Evolutionary conservation across 139 green algal species (phyloP).

Genomic region (Pleodorina starrii): DNA sequence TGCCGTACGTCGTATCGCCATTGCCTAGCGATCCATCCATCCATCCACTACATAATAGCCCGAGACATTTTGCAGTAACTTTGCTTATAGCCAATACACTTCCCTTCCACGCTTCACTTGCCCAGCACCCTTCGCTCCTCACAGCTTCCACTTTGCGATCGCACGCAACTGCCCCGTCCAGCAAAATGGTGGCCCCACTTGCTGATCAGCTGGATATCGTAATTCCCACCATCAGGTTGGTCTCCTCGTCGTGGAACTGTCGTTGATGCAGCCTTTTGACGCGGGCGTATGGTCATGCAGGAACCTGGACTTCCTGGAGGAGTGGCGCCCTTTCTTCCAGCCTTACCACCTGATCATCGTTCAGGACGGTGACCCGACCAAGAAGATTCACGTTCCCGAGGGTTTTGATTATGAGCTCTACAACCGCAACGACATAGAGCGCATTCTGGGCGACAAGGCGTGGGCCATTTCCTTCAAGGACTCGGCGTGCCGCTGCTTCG

Average conservation of each 20-base stretch:
- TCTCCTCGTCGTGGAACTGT: not conserved
- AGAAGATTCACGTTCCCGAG: constrained; percentile 83
- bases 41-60: no score
- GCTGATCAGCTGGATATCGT: constrained; percentile 38
- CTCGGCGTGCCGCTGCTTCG: constrained; percentile 95
- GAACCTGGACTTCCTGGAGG: constrained; percentile 85
- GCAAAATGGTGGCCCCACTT: constrained; percentile 10
- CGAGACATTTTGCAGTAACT: no score
- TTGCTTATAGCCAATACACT: no score
- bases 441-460: constrained; percentile 94
- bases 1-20: no score
- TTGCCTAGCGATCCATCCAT: no score
- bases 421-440: constrained; percentile 96
- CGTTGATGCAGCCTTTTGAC: not conserved
- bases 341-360: constrained; percentile 94
- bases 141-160: not conserved
- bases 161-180: constrained; percentile 6
- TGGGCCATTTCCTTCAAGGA: constrained; percentile 98
- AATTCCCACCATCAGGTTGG: constrained; percentile 39
- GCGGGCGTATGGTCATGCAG: not conserved
- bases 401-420: constrained; percentile 97
- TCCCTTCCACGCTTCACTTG: not conserved
- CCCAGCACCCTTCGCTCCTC: no score
- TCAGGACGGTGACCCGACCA: constrained; percentile 92
- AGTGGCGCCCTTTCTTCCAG: constrained; percentile 93